phyloP scores from a whole-genome alignment of 148 eudicot species.

The Chenopodium suecicum region DNA sequence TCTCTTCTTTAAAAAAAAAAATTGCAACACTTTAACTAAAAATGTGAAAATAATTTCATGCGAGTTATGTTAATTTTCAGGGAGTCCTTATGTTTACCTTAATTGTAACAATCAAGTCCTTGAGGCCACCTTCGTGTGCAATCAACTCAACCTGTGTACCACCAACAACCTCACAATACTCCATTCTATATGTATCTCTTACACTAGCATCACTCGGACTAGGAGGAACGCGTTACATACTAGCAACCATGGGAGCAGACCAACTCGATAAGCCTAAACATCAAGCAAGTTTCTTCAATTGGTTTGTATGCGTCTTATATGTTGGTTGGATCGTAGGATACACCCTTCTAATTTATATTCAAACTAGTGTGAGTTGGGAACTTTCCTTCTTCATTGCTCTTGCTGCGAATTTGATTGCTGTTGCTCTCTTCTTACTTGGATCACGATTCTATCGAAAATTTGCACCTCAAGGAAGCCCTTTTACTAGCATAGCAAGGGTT shows the following conservation, averaged over 20 bases:
- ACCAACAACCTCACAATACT: slow-evolving; percentile 33
- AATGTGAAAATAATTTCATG: too few species aligned
- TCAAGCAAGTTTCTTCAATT: slow-evolving; percentile 41
- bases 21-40: too few species aligned
- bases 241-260: slow-evolving; percentile 51
- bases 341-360: slow-evolving; percentile 44
- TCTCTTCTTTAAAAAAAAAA: too few species aligned
- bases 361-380: slow-evolving; percentile 51
- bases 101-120: slow-evolving; percentile 31
- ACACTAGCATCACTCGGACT: slow-evolving; percentile 41
- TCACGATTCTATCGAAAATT: slow-evolving; percentile 30
- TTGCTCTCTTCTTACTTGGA: slow-evolving; percentile 37
- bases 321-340: slow-evolving; percentile 32
- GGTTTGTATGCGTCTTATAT: slow-evolving; percentile 37
- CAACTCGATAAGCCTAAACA: slow-evolving; percentile 39
- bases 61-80: slow-evolving; percentile 19
- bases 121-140: slow-evolving; percentile 38
- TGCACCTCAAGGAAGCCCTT: slow-evolving; percentile 47
- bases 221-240: slow-evolving; percentile 44
- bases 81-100: slow-evolving; percentile 44
- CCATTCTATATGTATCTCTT: slow-evolving; percentile 33
- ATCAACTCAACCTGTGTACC: slow-evolving; percentile 22
- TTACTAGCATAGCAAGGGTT: slow-evolving; percentile 47
- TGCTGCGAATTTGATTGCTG: slow-evolving; percentile 33
- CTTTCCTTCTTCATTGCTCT: slow-evolving; percentile 39